Percentiles rank a stretch among this genome's conserved stretches.
phyloP scores from a whole-genome alignment of 2,329 filamentous ascomycete genomes.

The Aspergillus sp. region DNA sequence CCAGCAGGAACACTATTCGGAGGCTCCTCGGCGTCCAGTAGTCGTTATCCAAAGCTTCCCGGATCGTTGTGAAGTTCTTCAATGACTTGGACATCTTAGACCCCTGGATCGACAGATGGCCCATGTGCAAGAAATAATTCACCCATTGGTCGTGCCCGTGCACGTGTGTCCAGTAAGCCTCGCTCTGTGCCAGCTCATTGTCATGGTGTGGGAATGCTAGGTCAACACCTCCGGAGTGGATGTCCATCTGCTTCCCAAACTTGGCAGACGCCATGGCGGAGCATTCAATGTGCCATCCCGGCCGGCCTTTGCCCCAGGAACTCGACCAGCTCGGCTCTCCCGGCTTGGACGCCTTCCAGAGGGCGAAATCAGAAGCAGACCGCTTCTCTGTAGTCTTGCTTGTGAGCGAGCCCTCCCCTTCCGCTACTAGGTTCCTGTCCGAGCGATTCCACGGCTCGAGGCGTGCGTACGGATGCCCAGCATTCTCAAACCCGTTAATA shows the following conservation, averaged over 20 bases:
- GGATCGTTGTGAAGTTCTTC: conserved; percentile 93
- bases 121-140: conserved; percentile 94
- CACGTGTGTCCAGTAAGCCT: conserved; percentile 61
- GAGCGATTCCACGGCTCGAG: conserved; percentile 77
- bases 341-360: conserved; percentile 88
- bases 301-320: conserved; percentile 76
- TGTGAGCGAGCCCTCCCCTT: conserved; percentile 76
- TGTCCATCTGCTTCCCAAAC: conserved; percentile 77
- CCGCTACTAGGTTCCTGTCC: conserved; percentile 72
- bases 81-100: conserved; percentile 94
- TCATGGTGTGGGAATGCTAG: conserved; percentile 87
- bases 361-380: conserved; percentile 71
- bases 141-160: conserved; percentile 61
- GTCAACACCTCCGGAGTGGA: conserved; percentile 88
- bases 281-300: conserved; percentile 97
- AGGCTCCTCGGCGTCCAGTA: conserved; percentile 71
- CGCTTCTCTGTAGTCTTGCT: conserved; percentile 58
- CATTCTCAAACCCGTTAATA: conserved; percentile 73
- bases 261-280: conserved; percentile 88
- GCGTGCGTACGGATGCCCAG: conserved; percentile 75
- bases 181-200: conserved; percentile 83
- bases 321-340: conserved; percentile 88
- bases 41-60: conserved; percentile 61
- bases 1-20: conserved; percentile 78
- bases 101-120: conserved; percentile 78